Percentiles rank a stretch among this genome's conserved stretches.
Evolutionary conservation across 805 yeast genomes (phyloP).

Genomic region (Yarrowia sp.): DNA sequence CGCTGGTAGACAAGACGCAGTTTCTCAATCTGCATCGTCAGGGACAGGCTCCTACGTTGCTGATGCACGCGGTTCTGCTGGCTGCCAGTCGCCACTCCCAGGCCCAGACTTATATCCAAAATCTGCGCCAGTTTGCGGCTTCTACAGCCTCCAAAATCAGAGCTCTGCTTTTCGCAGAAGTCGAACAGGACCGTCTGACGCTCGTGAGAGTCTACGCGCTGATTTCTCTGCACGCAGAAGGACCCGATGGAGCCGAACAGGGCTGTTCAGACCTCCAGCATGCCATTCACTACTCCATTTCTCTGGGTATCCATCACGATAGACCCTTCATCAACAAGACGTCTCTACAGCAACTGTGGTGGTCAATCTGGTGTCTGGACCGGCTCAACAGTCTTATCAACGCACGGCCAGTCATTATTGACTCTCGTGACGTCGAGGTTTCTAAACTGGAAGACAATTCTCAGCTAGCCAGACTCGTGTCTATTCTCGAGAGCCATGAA

Average conservation of each 20-base stretch:
- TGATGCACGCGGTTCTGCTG: slow-evolving; percentile 45
- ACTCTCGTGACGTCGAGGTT: slow-evolving; percentile 41
- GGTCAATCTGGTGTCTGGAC: slow-evolving; percentile 44
- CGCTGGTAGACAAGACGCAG: slow-evolving; percentile 43
- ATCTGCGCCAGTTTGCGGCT: slow-evolving; percentile 38
- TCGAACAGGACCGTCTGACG: slow-evolving; percentile 42
- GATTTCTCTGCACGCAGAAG: slow-evolving; percentile 42
- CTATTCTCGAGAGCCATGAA: background rate
- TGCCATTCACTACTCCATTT: slow-evolving; percentile 42
- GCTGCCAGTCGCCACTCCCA: slow-evolving; percentile 43
- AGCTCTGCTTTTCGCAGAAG: slow-evolving; percentile 40
- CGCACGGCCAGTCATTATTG: slow-evolving; percentile 42
- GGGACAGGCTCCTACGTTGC: slow-evolving; percentile 42
- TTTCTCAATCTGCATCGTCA: slow-evolving; percentile 41
- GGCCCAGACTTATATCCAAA: slow-evolving; percentile 37
- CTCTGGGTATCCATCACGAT: slow-evolving; percentile 43
- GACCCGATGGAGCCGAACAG: slow-evolving; percentile 41
- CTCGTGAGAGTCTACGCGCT: slow-evolving; percentile 40
- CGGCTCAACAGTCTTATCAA: slow-evolving; percentile 42
- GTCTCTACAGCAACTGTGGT: slow-evolving; percentile 39
- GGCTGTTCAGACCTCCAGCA: slow-evolving; percentile 40
- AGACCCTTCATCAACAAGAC: slow-evolving; percentile 37
- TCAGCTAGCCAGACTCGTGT: slow-evolving; percentile 36
- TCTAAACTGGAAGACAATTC: slow-evolving; percentile 35
- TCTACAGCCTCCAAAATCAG: slow-evolving; percentile 39